Evolutionary conservation across 768 basidiomycete genomes (phyloP), one percentile per base, ranked within the genome.

Genomic region (Phaeolepiota aurea): DNA sequence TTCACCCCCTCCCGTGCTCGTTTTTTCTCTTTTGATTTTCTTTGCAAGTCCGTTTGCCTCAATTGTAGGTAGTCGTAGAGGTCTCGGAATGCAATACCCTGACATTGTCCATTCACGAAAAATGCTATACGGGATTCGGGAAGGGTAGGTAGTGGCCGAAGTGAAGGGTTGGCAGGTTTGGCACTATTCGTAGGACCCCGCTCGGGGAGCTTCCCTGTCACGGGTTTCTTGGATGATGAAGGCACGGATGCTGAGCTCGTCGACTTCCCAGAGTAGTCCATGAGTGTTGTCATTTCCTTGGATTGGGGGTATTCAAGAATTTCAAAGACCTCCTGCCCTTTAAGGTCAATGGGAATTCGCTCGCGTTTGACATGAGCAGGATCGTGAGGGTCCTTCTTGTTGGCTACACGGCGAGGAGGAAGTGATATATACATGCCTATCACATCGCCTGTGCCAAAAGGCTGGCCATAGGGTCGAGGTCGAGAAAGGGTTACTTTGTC

Each of bases 281-380:
- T 79, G 46, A 98, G 76, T 25, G 81, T 68, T 10, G 74, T 68
- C 96, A 98, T 98, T 64, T 99, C 96, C 58, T 93, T 96, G 20
- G 74, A 78, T 44, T 81, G 78, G 7, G 79, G 62, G 57, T 96
- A 97, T 58, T 98, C 94, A 45, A 88, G 68, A 44, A 81, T 81
- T 65, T 99, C 96, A 58, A 97, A 97, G 57, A 93, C 92, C 47
- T 90, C 86, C 61, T 94, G 92, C n/a, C 88, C 88, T 62, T 94
- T 96, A 63, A 90, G 87, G 44, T 87, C 86, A 55, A 99, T 93
- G 3, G 93, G 79, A 45, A 94, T 87, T 41, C 96, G 87, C 54
- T 91, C 87, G 41, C 96, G 79, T 48, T 81, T 78, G 46, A 96
- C 62, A 48, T 82, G 82, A 3, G 86, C 84, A 7, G 93, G 86